A percentile compares a stretch with the other conserved stretches of the same genome.
phyloP scores from a whole-genome alignment of 1,284 basidiomycete species.

The Rhodotorula sp. region DNA sequence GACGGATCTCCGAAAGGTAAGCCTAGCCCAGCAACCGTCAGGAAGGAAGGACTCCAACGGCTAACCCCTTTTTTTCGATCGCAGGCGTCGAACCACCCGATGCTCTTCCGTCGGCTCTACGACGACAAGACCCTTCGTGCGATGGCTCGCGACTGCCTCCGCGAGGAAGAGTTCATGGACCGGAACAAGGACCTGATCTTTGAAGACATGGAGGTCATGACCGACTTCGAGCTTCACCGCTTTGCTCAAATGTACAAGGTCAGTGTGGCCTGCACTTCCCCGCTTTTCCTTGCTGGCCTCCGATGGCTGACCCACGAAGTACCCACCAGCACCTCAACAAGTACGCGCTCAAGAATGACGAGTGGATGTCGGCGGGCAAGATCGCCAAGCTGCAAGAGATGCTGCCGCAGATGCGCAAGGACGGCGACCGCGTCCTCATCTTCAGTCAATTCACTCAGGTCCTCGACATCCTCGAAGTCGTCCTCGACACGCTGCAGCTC shows the following conservation, averaged over 20 bases:
- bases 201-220: conserved; percentile 68
- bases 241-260: conserved; percentile 81
- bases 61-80: conserved; percentile 78
- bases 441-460: conserved; percentile 98
- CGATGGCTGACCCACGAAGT: conserved; percentile 19
- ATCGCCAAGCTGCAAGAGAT: conserved; percentile 70
- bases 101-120: conserved; percentile 85
- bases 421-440: conserved; percentile 80
- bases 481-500: conserved; percentile 72
- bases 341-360: conserved; percentile 69
- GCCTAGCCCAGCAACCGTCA: neutral
- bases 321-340: conserved; percentile 67
- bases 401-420: conserved; percentile 65
- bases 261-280: conserved; percentile 14
- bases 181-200: conserved; percentile 61
- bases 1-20: conserved; percentile 67
- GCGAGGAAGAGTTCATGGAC: conserved; percentile 84
- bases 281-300: neutral
- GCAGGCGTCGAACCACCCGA: conserved; percentile 93
- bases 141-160: conserved; percentile 78
- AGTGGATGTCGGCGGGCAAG: conserved; percentile 88
- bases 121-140: conserved; percentile 70
- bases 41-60: conserved; percentile 48
- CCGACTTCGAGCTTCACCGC: conserved; percentile 83
- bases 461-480: conserved; percentile 84